Evolutionary conservation across 139 green algal species (phyloP), one percentile per base, ranked within the genome.

Genomic region (Asterochloris sp.): DNA sequence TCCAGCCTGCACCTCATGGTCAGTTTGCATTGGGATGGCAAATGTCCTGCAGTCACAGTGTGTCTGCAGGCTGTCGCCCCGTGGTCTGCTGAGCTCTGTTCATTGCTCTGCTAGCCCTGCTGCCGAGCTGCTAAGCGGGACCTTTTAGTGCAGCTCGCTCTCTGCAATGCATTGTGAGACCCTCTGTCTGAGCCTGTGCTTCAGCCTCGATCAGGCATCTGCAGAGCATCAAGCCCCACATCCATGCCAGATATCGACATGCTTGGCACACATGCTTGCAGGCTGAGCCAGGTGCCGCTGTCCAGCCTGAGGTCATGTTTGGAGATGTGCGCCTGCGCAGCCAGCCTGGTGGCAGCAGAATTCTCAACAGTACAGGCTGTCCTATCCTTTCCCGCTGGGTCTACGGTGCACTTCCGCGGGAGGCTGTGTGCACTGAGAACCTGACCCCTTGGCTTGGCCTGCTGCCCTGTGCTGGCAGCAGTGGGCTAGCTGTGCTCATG

Each of bases 341-440:
- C 14, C 66, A 73, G 66, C 21, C 66, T 26, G 23, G 66, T 73
- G 13, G 78, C 24, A 66, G 78, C 11, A 71, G 24, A n/a, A 19
- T 60, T 47, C 38, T 10, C 38, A 54, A 6, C 38, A 54, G 38
- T 54, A 54, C 38, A 54, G 38, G 38, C 38, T 54, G 38, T 54
- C 38, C 38, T 6, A 6, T 54, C 38, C 38, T 54, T 2, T 54
- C 38, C 75, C 77, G 62, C 2, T 29, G 81, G 74, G 73, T 96
- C 38, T 92, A 92, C 74, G 95, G 87, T 12, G 69, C 81, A 28
- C 80, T 98, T 63, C 91, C 94, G 0, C 83, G 86, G 15, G 96
- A 98, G 85, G 86, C 89, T 13, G 87, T 95, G 0, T 98, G 95
- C 89, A 93, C 90, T 0, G 95, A 98, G 86, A 98, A 98, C 80